Evolutionary conservation across 1,284 basidiomycete genomes (phyloP).

Genomic region (Kwoniella shivajii): DNA sequence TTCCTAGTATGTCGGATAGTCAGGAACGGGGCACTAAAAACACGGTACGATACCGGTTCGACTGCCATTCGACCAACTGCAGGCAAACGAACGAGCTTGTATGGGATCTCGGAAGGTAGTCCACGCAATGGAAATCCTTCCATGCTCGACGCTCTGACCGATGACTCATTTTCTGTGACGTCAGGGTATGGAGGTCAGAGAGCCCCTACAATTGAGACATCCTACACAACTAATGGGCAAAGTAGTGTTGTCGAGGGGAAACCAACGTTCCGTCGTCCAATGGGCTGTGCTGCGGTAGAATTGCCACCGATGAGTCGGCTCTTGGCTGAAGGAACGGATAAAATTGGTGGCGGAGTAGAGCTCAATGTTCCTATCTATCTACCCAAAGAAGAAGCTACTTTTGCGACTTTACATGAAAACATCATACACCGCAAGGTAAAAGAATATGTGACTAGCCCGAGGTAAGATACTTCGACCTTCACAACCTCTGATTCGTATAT

Average conservation of each 20-base stretch:
- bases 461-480: conserved; percentile 59
- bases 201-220: conserved; percentile 34
- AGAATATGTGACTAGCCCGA: conserved; percentile 80
- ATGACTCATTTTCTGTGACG: conserved; percentile 49
- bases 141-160: conserved; percentile 38
- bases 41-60: conserved; percentile 42
- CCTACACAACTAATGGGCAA: conserved; percentile 14
- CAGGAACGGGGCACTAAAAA: conserved; percentile 81
- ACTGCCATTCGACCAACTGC: conserved; percentile 7
- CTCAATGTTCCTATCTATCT: conserved; percentile 87
- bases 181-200: conserved; percentile 43
- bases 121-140: conserved; percentile 11
- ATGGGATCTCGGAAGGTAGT: conserved; percentile 15
- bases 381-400: conserved; percentile 79
- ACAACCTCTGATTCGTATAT: neutral
- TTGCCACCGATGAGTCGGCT: conserved; percentile 70
- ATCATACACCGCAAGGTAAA: conserved; percentile 78
- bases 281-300: conserved; percentile 91
- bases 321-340: conserved; percentile 57
- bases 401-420: conserved; percentile 92
- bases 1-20: conserved; percentile 90
- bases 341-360: conserved; percentile 67
- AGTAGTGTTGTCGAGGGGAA: conserved; percentile 20
- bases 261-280: conserved; percentile 72
- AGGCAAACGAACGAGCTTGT: conserved; percentile 11